Evolutionary conservation across 1,284 basidiomycete species (phyloP), one percentile per base, ranked within the genome.

Genomic region (Irpex rosettiformis): DNA sequence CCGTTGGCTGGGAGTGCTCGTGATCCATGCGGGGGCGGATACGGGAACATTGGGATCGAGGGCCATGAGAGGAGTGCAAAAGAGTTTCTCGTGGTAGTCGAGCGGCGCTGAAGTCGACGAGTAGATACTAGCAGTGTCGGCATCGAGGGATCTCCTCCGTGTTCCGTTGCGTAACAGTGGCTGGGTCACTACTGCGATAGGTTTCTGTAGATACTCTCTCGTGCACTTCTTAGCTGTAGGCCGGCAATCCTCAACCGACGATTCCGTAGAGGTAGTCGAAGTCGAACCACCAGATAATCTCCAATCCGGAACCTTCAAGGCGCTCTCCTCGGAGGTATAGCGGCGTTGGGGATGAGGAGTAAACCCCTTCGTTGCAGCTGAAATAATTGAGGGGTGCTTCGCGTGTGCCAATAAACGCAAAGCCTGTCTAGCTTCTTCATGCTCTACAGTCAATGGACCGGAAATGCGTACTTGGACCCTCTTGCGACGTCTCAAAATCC

Each of bases 91-190:
- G 60, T 73, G 72, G 42, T 69, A 56, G 29, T 73, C 67, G 4
- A 58, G 52, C 8, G 72, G 70, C 2, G 73, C 75, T 18, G 77
- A 78, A 5, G 69, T 72, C 4, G 69, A 65, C 11, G 77, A 79
- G 61, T 79, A 77, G 21, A 76, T 63, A 40, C 76, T 78, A 16
- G 65, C 70, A 1, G 73, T 72, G 52, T 75, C 73, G 42, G 65
- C 58, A 27, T 70, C 56, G 52, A 65, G 61, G 28, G 63, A 62
- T 16, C 61, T 47, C n/a, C 61, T 70, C 24, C 60, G 64, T 6
- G 11, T 6, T 8, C 24, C 25, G 13, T 51, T 51, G 25, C 22
- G 10, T 27, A 22, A 25, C 27, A 47, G 43, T 10, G 22, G n/a
- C 18, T 16, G 33, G 16, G 33, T 18, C 43, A 47, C 43, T 18